These are phyloP conservation scores for Coniochaeta sp. DNA, from an alignment of 2,329 filamentous ascomycete genomes.

Conservation along the genomic window DNA sequence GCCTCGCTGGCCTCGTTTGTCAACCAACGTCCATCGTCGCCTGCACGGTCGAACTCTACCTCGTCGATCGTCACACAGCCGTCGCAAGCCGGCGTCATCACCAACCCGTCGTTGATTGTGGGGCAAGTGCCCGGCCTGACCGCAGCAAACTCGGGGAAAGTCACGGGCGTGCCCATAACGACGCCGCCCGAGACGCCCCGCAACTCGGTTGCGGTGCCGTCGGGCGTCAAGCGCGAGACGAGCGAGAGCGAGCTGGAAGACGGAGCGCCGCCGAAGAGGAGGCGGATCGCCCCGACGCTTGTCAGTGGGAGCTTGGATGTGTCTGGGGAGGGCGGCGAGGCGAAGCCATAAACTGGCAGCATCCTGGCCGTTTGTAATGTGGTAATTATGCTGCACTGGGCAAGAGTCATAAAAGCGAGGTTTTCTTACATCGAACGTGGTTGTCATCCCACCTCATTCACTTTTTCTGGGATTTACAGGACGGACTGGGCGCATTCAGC, in stretches of 20 bases:
- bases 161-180: slow-evolving; percentile 63
- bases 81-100: slow-evolving; percentile 51
- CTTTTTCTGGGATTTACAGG: neutral
- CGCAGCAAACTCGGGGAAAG: slow-evolving; percentile 61
- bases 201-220: slow-evolving; percentile 42
- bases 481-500: neutral
- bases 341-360: neutral
- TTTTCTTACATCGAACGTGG: neutral
- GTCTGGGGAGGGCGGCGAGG: neutral
- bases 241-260: slow-evolving; percentile 48
- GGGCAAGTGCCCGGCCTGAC: slow-evolving; percentile 72
- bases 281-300: slow-evolving; percentile 62
- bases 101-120: slow-evolving; percentile 71
- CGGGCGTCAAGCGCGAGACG: slow-evolving; percentile 50
- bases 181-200: slow-evolving; percentile 87
- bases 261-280: slow-evolving; percentile 52
- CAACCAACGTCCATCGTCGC: slow-evolving; percentile 64
- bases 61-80: slow-evolving; percentile 69
- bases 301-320: slow-evolving; percentile 25
- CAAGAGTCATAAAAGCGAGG: neutral
- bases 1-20: slow-evolving; percentile 43
- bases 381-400: neutral
- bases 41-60: slow-evolving; percentile 76
- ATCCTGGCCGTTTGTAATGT: neutral
- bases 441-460: neutral